Conservation (phyloP, 1,139 yeast species). For the Magnusiomyces clavatus region DNA sequence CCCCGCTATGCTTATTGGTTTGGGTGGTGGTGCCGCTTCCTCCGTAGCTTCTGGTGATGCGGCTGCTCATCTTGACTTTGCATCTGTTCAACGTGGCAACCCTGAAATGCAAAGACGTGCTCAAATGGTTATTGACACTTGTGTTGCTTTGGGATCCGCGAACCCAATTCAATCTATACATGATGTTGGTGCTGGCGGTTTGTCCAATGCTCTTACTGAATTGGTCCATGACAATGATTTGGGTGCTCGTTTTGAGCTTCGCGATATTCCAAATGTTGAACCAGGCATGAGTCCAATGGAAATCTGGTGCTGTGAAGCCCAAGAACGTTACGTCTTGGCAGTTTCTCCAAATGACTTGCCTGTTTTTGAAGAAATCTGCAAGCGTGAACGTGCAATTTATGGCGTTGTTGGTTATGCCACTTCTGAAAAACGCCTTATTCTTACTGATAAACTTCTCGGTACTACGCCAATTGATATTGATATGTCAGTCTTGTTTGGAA, state of each 20-base stretch:
- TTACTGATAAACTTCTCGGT: constrained; percentile 68
- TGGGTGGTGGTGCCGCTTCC: constrained; percentile 99
- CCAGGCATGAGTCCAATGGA: constrained; percentile 99
- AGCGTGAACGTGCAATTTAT: constrained; percentile 92
- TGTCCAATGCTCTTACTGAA: constrained; percentile 95
- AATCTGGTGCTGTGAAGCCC: constrained; percentile 99
- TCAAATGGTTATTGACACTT: constrained; percentile 93
- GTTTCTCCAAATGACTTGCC: constrained; percentile 75
- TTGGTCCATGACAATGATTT: constrained; percentile 93
- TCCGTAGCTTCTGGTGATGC: constrained; percentile 94
- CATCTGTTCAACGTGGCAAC: constrained; percentile 98
- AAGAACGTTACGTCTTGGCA: constrained; percentile 94
- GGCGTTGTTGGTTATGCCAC: constrained; percentile 97
- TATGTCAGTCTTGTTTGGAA: constrained; percentile 94
- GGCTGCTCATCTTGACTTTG: constrained; percentile 91
- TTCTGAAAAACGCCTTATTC: constrained; percentile 69
- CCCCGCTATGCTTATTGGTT: constrained; percentile 96
- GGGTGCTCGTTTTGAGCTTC: constrained; percentile 88
- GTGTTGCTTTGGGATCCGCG: constrained; percentile 70
- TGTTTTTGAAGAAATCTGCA: constrained; percentile 69
- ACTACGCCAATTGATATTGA: constrained; percentile 91
- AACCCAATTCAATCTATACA: constrained; percentile 95
- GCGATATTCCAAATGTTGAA: constrained; percentile 85
- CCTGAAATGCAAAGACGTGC: constrained; percentile 99
- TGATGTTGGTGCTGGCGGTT: constrained; percentile 99